A percentile compares a stretch with the other conserved stretches of the same genome.
Conservation (phyloP, 2,329 filamentous ascomycete species). For the Rhinocladiella mackenziei region DNA sequence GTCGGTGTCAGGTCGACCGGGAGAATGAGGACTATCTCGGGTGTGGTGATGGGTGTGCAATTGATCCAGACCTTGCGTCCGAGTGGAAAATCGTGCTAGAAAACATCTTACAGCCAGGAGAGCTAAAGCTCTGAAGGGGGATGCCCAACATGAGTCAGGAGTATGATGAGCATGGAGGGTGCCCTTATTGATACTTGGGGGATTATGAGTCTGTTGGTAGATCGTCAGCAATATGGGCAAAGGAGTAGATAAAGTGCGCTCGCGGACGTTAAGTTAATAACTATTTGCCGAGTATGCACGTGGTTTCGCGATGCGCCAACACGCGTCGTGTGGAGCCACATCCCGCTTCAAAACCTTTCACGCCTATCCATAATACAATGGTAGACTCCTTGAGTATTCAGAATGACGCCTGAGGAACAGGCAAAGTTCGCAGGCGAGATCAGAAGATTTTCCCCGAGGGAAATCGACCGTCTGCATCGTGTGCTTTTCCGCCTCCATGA, state of each 20-base stretch:
- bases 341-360: not conserved
- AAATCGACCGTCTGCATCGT: slow-evolving; percentile 21
- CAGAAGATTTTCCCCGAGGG: slow-evolving; percentile 8
- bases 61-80: slow-evolving; percentile 19
- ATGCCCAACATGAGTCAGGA: not conserved
- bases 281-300: not conserved
- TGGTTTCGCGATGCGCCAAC: not conserved
- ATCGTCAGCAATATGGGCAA: too few species aligned
- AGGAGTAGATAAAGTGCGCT: too few species aligned
- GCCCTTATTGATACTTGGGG: too few species aligned
- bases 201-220: not conserved
- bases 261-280: too few species aligned
- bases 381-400: not conserved
- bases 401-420: slow-evolving; percentile 19
- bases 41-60: slow-evolving; percentile 26
- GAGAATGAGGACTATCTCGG: too few species aligned
- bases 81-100: slow-evolving; percentile 26
- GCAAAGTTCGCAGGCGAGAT: slow-evolving; percentile 14
- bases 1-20: too few species aligned
- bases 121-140: not conserved
- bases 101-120: slow-evolving; percentile 18
- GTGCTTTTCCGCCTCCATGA: slow-evolving; percentile 17
- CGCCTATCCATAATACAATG: not conserved
- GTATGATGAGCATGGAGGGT: not conserved
- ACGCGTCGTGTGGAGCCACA: not conserved